Percentiles rank a stretch among this genome's conserved stretches.
Conservation (phyloP, 2,329 filamentous ascomycete species). For the Myriangium duriaei region DNA sequence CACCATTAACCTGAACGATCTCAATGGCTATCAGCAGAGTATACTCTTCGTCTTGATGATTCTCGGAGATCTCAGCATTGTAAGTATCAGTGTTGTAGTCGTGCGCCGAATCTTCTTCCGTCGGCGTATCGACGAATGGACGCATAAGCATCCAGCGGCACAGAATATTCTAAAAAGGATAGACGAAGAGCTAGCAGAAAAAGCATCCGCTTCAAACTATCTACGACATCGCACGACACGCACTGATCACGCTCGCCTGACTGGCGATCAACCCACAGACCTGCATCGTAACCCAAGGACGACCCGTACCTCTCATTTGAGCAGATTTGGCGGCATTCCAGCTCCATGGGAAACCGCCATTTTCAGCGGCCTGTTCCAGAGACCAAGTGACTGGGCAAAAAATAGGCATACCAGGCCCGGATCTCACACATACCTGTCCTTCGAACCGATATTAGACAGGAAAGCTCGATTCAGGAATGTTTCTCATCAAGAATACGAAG, state of each 20-base stretch:
- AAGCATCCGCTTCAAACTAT: too few relatives aligned
- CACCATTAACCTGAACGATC: constrained; percentile 11
- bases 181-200: constrained; percentile 2
- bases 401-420: constrained; percentile 2
- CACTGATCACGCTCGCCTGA: background rate
- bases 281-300: background rate
- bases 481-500: constrained; percentile 80
- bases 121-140: background rate
- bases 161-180: background rate
- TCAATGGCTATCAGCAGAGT: constrained; percentile 13
- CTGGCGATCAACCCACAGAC: background rate
- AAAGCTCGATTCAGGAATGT: constrained; percentile 33
- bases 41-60: constrained; percentile 12
- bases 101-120: background rate
- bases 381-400: constrained; percentile 3
- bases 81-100: constrained; percentile 3
- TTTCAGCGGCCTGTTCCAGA: background rate
- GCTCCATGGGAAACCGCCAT: constrained; percentile 5
- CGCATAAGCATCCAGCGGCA: background rate
- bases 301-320: constrained; percentile 1
- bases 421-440: constrained; percentile 19
- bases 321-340: constrained; percentile 6
- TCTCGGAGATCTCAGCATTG: constrained; percentile 11
- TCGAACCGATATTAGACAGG: constrained; percentile 20
- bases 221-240: too few relatives aligned